Evolutionary conservation across 345 rosid genomes (phyloP), one percentile per base, ranked within the genome.

Genomic region (Brassica nigra): DNA sequence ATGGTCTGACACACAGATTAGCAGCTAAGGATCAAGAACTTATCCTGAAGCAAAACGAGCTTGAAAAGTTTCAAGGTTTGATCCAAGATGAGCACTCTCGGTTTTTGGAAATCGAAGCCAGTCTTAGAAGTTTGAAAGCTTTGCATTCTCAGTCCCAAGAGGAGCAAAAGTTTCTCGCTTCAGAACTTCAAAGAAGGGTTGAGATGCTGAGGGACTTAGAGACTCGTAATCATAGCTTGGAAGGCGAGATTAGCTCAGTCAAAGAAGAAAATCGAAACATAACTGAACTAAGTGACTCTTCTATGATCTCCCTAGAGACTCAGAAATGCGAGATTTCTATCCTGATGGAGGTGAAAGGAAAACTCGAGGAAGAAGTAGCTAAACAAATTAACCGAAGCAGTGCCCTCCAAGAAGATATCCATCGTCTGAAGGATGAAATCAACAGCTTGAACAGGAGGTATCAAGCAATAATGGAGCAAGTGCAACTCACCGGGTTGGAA

Each of bases 331-430:
- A 93, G 80, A 83, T 87, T 66, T 68, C 68, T 61, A 80, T 85
- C 80, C 82, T 90, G 83, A 91, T 78, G 83, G 90, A 86, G 82
- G 74, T 86, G 73, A 93, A 93, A 85, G 88, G 75, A 74, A 86
- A 85, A 68, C 96, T 95, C 54, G 98, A 89, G 84, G 80, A 82
- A 79, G 92, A 93, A 73, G 89, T 91, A 18, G 78, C 84, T 16
- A 81, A 78, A 47, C 97, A 89, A 39, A 79, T 82, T 42, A 84
- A 78, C 75, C 84, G 83, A 81, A 87, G 89, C 81, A 82, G 83
- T 79, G 84, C 83, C 65, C 88, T 89, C 61, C 95, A 90, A 86
- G 91, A 87, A 82, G 95, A 93, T 85, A 87, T 88, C 64, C n/a
- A 62, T 72, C 86, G 85, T 75, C 82, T 95, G 81, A 87, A 89